Base-by-base conservation (phyloP, 2,329 filamentous ascomycete species). In the Alternaria gansuensis region DNA sequence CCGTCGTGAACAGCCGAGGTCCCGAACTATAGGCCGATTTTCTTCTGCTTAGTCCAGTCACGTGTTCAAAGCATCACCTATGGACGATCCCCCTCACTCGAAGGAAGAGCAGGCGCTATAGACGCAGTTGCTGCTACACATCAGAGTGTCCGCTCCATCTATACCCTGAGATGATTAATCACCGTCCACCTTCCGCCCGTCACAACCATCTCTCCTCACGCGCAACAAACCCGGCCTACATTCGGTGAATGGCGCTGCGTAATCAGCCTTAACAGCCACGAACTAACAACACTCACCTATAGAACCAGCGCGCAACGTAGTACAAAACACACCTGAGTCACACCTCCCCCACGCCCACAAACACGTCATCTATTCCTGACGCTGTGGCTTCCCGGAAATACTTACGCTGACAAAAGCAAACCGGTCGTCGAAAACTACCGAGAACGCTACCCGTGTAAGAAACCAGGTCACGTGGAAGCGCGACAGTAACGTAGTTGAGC, bases 221-320 rank as follows among this genome's bases (percentile, higher is more conserved):
- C 26, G 21, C 28, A 51, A 17, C 21, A 26, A 43, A 24, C 37
- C 26, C 24, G 49, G 37, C 5, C 23, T n/a, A 33, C 26, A 13
- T 17, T 51, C 37, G 28, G 37, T 43, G 37, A 41, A 26, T 11
- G 17, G 1, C 21, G 49, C 49, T 51, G 49, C 37, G 26, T 43
- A 51, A 51, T 51, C 49, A 51, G 24, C 21, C 13, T 37, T 31
- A 14, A 21, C 31, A 28, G 48, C 26, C 48, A 34, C 36, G 33
- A 40, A 29, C 48, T 8, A 29, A 29, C 3, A 39, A 21, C 11
- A 45, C 17, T 51, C 37, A 36, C 37, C 36, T 29, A 51, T 51
- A 28, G 11, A 40, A 31, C 24, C n/a, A n/a, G 36, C 5, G 24
- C 26, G 17, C 48, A 41, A 17, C 11, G 49, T 41, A 24, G 49